Evolutionary conservation across 768 basidiomycete species (phyloP).

Genomic region (Xerocomellus dryophilus): DNA sequence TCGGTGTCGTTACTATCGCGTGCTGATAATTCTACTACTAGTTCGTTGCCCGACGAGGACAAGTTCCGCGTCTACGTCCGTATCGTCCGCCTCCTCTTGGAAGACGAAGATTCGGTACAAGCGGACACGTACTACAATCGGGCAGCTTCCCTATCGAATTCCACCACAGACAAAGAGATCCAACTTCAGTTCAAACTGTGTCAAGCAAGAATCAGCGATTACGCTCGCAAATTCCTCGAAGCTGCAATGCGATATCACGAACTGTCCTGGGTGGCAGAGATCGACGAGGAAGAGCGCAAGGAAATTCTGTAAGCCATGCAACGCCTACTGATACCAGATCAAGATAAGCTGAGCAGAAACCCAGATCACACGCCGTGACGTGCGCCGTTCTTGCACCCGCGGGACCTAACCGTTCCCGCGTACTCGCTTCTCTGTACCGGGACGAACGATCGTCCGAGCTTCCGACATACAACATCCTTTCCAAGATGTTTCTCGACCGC

Average conservation of each 20-base stretch:
- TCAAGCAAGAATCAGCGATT: conserved; percentile 94
- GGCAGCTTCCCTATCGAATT: conserved; percentile 84
- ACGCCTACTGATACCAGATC: neutral
- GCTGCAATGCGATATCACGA: conserved; percentile 94
- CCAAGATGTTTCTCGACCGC: conserved; percentile 98
- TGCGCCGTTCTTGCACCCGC: conserved; percentile 97
- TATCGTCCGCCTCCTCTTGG: conserved; percentile 89
- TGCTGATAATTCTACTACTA: conserved; percentile 22
- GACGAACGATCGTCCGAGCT: conserved; percentile 87
- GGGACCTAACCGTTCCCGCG: conserved; percentile 91
- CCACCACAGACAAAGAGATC: conserved; percentile 73
- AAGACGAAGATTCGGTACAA: conserved; percentile 95
- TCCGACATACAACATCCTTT: conserved; percentile 83
- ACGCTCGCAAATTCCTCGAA: conserved; percentile 87
- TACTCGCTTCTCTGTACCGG: conserved; percentile 88
- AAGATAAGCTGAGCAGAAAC: conserved; percentile 7
- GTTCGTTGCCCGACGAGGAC: conserved; percentile 72
- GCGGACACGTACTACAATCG: conserved; percentile 99
- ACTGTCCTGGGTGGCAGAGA: conserved; percentile 83
- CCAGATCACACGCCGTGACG: conserved; percentile 85
- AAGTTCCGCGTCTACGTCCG: conserved; percentile 90
- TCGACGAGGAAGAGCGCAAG: conserved; percentile 90
- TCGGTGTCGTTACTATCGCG: neutral
- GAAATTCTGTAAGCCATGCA: conserved; percentile 74
- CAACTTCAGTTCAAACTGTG: conserved; percentile 85